Base-by-base conservation (phyloP, 192 early-diverging fungal genomes). In the Podila epicladia region DNA sequence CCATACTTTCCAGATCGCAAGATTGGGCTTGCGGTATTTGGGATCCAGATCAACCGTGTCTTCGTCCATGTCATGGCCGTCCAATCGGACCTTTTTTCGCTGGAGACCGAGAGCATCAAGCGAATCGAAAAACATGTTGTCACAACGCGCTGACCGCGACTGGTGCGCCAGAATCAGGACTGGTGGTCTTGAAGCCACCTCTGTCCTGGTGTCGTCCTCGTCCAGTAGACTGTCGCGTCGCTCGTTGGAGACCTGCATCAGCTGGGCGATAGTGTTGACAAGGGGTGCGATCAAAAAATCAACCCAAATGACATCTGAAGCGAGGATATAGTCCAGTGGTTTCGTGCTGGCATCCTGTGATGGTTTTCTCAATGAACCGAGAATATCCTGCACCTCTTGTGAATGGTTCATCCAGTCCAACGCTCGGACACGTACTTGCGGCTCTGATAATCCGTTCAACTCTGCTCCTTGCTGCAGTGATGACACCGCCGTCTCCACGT, bases 221-320 rank as follows among this genome's bases (percentile, higher is more conserved):
- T 74, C 65, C 9, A 63, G 51, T 12, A 73, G 51, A 71, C 35
- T 77, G 45, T 62, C 67, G 11, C 67, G 62, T 37, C 64, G 37
- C 38, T 71, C 73, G 28, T 57, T 69, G 0, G 60, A 38, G 33
- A 49, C n/a, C 7, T 78, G 58, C 31, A 75, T 50, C 38, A 70
- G 41, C 13, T 73, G 77, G 28, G 62, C 51, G 51, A 86, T 72
- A 3, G 85, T 84, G n/a, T 83, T 77, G 28, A 84, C 64, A 9
- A 86, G 62, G 2, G 73, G 78, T 32, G 71, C 63, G 29, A 84
- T 73, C 55, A 86, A 62, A 59, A 77, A 82, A 48, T 86, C 85
- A 1, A 86, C 83, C 85, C 85, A 86, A 5, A 86, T 75, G 35
- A 86, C 79, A 58, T 86, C 85, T 9, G 85, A 71, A 26, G 83